Conservation (phyloP, 2,329 filamentous ascomycete genomes). For the Nigrograna mackinnonii region DNA sequence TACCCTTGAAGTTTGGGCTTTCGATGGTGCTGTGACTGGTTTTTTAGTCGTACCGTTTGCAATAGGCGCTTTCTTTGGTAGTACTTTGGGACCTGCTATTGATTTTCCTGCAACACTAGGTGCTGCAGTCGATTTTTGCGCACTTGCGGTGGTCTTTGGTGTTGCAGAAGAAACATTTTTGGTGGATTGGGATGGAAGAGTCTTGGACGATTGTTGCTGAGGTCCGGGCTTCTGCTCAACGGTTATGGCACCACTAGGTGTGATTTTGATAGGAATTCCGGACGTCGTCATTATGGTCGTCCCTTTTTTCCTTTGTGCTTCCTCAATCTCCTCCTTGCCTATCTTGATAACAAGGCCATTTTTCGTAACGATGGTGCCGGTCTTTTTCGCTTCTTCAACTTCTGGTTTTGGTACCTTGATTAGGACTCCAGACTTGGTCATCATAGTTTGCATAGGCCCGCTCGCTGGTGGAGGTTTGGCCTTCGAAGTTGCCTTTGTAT, state of each 20-base stretch:
- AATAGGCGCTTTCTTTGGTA: constrained; percentile 8
- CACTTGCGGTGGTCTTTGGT: constrained; percentile 2
- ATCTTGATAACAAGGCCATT: constrained; percentile 34
- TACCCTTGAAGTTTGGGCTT: too few relatives aligned
- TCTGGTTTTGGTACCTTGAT: constrained; percentile 36
- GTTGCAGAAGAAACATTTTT: too few relatives aligned
- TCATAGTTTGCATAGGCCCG: constrained; percentile 32
- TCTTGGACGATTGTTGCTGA: constrained; percentile 3
- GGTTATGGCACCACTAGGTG: constrained; percentile 24
- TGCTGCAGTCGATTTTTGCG: constrained; percentile 1
- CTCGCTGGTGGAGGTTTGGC: constrained; percentile 13
- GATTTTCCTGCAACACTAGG: constrained; percentile 10
- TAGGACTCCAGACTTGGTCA: constrained; percentile 31
- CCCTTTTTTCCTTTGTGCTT: constrained; percentile 31
- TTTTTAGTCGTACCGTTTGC: constrained; percentile 8
- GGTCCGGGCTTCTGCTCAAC: constrained; percentile 18
- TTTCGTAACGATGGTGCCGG: constrained; percentile 30
- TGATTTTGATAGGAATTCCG: constrained; percentile 37
- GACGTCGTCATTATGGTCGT: constrained; percentile 28
- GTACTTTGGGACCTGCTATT: background rate
- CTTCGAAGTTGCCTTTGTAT: constrained; percentile 6
- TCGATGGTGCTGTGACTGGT: background rate
- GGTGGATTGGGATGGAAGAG: too few relatives aligned
- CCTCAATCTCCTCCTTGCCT: constrained; percentile 34
- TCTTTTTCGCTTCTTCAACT: constrained; percentile 35